Percentiles rank a stretch among this genome's conserved stretches.
Conservation (phyloP, 2,329 filamentous ascomycete species). For the Pestalotiopsis sp. region DNA sequence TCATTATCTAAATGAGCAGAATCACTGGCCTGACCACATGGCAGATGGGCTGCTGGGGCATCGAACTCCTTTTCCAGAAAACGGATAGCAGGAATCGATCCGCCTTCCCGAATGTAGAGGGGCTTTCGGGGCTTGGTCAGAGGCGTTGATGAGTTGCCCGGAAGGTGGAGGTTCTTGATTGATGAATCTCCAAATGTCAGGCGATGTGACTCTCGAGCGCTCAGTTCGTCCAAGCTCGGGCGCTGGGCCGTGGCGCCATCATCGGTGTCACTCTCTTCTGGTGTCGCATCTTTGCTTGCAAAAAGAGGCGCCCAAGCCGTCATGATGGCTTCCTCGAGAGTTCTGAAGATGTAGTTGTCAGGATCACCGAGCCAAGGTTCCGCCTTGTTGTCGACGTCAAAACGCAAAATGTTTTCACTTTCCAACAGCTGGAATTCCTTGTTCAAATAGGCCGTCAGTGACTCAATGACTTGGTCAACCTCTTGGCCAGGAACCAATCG, state of each 20-base stretch:
- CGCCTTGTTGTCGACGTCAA: constrained; percentile 89
- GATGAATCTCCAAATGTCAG: constrained; percentile 3
- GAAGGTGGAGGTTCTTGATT: background rate
- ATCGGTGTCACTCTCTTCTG: constrained; percentile 11
- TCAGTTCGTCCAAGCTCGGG: background rate
- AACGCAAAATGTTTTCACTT: constrained; percentile 77
- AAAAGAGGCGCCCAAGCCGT: constrained; percentile 75
- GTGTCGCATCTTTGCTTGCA: constrained; percentile 20
- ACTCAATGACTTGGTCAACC: constrained; percentile 72
- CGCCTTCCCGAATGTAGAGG: constrained; percentile 93
- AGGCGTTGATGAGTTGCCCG: background rate
- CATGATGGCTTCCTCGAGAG: constrained; percentile 82
- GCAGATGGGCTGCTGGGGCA: constrained; percentile 88
- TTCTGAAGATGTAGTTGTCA: constrained; percentile 86
- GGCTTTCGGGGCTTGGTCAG: constrained; percentile 58
- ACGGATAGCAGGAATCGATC: constrained; percentile 90
- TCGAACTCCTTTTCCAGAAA: constrained; percentile 94
- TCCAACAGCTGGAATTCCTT: constrained; percentile 73
- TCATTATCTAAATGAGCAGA: constrained; percentile 95
- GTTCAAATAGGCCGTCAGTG: constrained; percentile 68
- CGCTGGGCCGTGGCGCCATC: background rate
- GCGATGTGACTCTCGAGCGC: background rate
- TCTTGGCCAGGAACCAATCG: constrained; percentile 94
- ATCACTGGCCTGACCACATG: constrained; percentile 93
- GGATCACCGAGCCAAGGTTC: constrained; percentile 97